Evolutionary conservation across 371 early-diverging fungal genomes (phyloP).

Genomic region (Basidiobolus heterosporus): DNA sequence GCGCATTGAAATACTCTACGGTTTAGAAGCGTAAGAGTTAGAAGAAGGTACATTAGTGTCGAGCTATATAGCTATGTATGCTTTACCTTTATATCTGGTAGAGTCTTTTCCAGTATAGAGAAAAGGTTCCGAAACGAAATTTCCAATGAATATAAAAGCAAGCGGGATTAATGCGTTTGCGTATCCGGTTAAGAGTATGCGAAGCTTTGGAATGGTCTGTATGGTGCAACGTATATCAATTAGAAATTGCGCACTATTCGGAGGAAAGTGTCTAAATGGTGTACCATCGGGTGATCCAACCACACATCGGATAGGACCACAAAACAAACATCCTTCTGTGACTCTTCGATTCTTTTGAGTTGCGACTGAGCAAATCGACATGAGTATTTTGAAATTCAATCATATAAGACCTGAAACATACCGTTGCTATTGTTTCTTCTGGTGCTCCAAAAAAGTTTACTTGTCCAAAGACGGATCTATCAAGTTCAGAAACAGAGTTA

Average conservation of each 20-base stretch:
- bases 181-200: constrained; percentile 54
- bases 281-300: constrained; percentile 64
- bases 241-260: neutral
- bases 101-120: constrained; percentile 32
- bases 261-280: constrained; percentile 3
- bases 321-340: constrained; percentile 42
- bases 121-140: constrained; percentile 60
- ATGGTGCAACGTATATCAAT: neutral
- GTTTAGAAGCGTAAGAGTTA: neutral
- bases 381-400: neutral
- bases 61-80: neutral
- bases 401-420: neutral
- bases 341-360: constrained; percentile 18
- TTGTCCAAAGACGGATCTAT: constrained; percentile 24
- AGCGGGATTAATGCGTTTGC: constrained; percentile 35
- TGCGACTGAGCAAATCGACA: constrained; percentile 21
- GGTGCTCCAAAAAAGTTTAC: constrained; percentile 40
- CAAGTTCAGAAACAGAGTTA: neutral
- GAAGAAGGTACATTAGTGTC: neutral
- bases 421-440: constrained; percentile 11
- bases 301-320: constrained; percentile 69
- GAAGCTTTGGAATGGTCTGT: constrained; percentile 34
- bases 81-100: constrained; percentile 15
- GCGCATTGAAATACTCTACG: constrained; percentile 40
- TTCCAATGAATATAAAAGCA: constrained; percentile 71